Evolutionary conservation across 2,329 filamentous ascomycete species (phyloP).

Genomic region (Diaporthe batatas): DNA sequence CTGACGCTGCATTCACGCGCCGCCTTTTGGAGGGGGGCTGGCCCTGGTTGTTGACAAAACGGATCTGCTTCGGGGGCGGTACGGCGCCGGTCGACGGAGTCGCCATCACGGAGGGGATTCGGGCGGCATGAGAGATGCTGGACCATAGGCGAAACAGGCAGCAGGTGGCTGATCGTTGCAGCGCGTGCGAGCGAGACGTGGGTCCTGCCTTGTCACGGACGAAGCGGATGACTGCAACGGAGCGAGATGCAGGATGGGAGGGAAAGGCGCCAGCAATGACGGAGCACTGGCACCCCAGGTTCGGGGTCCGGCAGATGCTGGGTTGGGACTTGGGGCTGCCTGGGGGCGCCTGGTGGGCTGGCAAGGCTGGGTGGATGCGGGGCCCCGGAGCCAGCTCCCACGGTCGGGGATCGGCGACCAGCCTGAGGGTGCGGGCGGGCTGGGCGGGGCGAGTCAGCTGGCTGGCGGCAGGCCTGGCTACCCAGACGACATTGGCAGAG

Average conservation of each 20-base stretch:
- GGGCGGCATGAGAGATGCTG: conserved; percentile 29
- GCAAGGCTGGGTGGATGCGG: conserved; percentile 16
- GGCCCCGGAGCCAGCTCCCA: conserved; percentile 23
- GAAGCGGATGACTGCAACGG: conserved; percentile 19
- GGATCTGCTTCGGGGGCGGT: conserved; percentile 71
- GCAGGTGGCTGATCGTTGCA: conserved; percentile 21
- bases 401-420: conserved; percentile 18
- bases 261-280: conserved; percentile 27
- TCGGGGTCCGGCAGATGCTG: conserved; percentile 29
- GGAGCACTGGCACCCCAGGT: conserved; percentile 32
- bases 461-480: conserved; percentile 1
- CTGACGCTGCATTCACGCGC: conserved; percentile 83
- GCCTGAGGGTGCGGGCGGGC: neutral
- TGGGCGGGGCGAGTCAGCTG: conserved; percentile 2
- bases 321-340: neutral
- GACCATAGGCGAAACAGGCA: conserved; percentile 29
- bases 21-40: conserved; percentile 84
- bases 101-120: conserved; percentile 57
- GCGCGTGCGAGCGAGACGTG: conserved; percentile 30
- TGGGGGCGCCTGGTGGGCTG: conserved; percentile 28
- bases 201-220: conserved; percentile 28
- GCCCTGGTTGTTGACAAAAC: conserved; percentile 86
- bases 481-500: neutral
- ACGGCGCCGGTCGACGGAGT: conserved; percentile 58
- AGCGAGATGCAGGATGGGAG: conserved; percentile 18